phyloP scores from a whole-genome alignment of 2,329 filamentous ascomycete species.

The Shiraia bambusicola region DNA sequence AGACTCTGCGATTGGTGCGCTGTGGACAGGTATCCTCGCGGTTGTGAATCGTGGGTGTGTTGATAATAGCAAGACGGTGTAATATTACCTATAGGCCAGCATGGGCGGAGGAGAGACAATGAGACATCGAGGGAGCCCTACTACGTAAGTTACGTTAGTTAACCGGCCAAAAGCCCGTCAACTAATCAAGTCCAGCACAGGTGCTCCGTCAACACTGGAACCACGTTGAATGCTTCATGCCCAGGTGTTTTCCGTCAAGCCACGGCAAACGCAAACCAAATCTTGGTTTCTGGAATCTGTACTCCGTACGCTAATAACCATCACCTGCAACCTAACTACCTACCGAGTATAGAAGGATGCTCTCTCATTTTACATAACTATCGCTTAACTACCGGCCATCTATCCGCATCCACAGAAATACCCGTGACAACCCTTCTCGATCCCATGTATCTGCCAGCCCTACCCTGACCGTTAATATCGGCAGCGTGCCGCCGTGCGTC shows the following conservation, averaged over 20 bases:
- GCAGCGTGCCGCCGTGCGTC: constrained; percentile 18
- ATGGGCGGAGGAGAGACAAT: neutral
- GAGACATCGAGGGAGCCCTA: constrained; percentile 10
- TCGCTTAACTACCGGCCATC: neutral
- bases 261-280: constrained; percentile 3
- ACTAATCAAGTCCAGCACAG: constrained; percentile 7
- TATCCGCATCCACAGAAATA: neutral
- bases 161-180: constrained; percentile 7
- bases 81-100: neutral
- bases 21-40: neutral
- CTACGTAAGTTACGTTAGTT: too few species aligned
- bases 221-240: constrained; percentile 13
- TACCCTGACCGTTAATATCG: constrained; percentile 13
- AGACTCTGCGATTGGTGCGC: neutral
- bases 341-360: too few species aligned
- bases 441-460: neutral
- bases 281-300: too few species aligned
- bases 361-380: constrained; percentile 2
- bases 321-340: too few species aligned
- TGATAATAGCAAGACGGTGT: neutral
- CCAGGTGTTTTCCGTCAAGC: constrained; percentile 17
- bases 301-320: too few species aligned
- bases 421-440: neutral
- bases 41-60: neutral
- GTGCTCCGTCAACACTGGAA: constrained; percentile 3